Conservation (phyloP, 768 basidiomycete species). For the Termitomyces sp. region DNA sequence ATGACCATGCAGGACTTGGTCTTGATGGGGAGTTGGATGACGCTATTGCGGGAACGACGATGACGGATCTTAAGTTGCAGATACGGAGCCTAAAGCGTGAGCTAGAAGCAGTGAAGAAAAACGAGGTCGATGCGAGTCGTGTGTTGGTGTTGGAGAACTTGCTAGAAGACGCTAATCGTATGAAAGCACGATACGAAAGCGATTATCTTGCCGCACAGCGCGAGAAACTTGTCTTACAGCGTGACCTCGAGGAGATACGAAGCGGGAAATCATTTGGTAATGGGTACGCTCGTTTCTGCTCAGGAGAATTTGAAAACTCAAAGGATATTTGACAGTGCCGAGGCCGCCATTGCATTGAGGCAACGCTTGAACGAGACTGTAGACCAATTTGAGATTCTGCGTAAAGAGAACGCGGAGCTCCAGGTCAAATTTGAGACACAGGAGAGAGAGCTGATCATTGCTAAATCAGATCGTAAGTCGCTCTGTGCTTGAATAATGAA, state of each 20-base stretch:
- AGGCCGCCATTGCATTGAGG: slow-evolving; percentile 85
- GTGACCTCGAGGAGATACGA: slow-evolving; percentile 84
- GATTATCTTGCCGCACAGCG: slow-evolving; percentile 86
- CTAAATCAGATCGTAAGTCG: slow-evolving; percentile 78
- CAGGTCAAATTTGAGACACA: slow-evolving; percentile 65
- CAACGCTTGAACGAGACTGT: slow-evolving; percentile 85
- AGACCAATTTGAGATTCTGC: slow-evolving; percentile 70
- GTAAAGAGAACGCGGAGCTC: slow-evolving; percentile 65
- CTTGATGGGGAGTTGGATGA: slow-evolving; percentile 87
- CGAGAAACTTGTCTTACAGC: slow-evolving; percentile 75
- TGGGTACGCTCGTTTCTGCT: slow-evolving; percentile 47
- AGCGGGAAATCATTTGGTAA: slow-evolving; percentile 82
- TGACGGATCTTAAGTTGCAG: slow-evolving; percentile 89
- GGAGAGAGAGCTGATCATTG: slow-evolving; percentile 70
- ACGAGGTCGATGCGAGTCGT: slow-evolving; percentile 72
- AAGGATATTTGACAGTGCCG: slow-evolving; percentile 47
- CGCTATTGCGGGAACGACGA: slow-evolving; percentile 77
- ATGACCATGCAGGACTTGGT: slow-evolving; percentile 48
- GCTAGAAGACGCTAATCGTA: slow-evolving; percentile 85
- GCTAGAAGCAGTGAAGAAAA: slow-evolving; percentile 67
- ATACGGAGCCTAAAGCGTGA: slow-evolving; percentile 80
- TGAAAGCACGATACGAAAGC: slow-evolving; percentile 85
- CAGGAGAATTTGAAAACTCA: slow-evolving; percentile 2
- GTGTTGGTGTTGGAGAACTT: slow-evolving; percentile 88
- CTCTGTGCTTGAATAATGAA: not conserved